Evolutionary conservation across 164 flowering plant species (phyloP), one percentile per base, ranked within the genome.

Genomic region (Berberis thunbergii): DNA sequence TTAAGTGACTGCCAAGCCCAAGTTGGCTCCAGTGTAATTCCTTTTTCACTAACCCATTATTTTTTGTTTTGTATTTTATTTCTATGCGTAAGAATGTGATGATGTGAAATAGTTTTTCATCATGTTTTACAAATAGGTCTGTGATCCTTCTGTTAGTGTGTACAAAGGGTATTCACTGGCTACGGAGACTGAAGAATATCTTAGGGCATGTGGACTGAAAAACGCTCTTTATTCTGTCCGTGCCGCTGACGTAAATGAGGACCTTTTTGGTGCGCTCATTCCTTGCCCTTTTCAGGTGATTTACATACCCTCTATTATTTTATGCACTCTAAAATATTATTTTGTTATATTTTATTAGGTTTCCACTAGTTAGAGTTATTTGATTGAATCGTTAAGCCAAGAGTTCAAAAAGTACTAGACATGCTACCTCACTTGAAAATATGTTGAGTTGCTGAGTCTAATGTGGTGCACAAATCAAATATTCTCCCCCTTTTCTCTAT

Each of bases 61-160:
- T 11, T 26, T 52, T 6, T 4, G 2, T 52, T 12, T 12, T 42
- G 11, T 43, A 26, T 26, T 26, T 26, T 26, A 26, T 26, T 26
- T 26, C 26, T 26, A 26, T 26, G 26, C 26, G 26, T 26, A 26
- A 26, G 26, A 26, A 26, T 26, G 26, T 26, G 26, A 26, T 26
- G 26, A 26, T 26, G 26, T 26, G 41, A 57, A 49, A n/a, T 38
- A 7, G 7, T 60, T 3, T 43, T 49, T 53, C 43, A 46, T 42
- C 69, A 64, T 72, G 60, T 2, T 38, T 65, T 48, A 43, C 40
- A 57, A 9, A 55, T 73, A 92, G 98, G 73, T 92, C 70, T 81
- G 83, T 60, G 87, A 87, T 78, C 91, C 95, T 64, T 81, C 96
- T 60, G 88, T 84, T 43, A 92, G 96, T 70, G 84, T 89, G 41